Base-by-base conservation (phyloP, 2,329 filamentous ascomycete species). In the Aspergillus felis region DNA sequence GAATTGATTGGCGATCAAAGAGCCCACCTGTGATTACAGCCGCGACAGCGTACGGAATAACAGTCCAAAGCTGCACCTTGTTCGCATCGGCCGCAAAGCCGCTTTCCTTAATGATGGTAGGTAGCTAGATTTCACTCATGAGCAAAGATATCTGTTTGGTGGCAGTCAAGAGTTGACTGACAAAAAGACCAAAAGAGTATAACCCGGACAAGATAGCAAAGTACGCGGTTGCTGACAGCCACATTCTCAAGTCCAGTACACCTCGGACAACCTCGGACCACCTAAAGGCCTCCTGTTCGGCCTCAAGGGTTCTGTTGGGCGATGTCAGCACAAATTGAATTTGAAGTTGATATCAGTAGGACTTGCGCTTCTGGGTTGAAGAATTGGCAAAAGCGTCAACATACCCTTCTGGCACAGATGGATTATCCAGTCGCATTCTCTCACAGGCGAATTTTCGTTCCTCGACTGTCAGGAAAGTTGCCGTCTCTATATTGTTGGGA, bases 181-280 rank as follows among this genome's bases (percentile, higher is more conserved):
- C 82, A 70, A 88, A 88, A 2, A 89, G 78, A 38, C 84, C 83
- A 60, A 87, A 87, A 0, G 83, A 85, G 66, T 87, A 87, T 0
- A 87, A 68, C 0, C 84, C 83, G 3, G 81, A 80, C 4, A 74
- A 56, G 22, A 87, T 84, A 46, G 80, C 79, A 62, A 87, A 86
- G 68, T 87, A 87, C 0, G 86, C 83, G 0, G 76, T 76, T 1
- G 85, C 85, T 1, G 82, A 84, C 25, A 88, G 78, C 86, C 86
- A 88, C 42, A 86, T 80, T 60, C 86, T 84, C 24, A 82, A 60
- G 57, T 82, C 85, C 59, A 86, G 75, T 14, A 88, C 63, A 12
- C 85, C 86, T n/a, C 86, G 80, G 6, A 70, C 70, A 20, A 89
- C 84, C 71, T 88, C 85, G 2, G 81, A 80, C 85, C 85, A 87